phyloP scores from a whole-genome alignment of 441 rosid genomes.

The Erodium moschatum region DNA sequence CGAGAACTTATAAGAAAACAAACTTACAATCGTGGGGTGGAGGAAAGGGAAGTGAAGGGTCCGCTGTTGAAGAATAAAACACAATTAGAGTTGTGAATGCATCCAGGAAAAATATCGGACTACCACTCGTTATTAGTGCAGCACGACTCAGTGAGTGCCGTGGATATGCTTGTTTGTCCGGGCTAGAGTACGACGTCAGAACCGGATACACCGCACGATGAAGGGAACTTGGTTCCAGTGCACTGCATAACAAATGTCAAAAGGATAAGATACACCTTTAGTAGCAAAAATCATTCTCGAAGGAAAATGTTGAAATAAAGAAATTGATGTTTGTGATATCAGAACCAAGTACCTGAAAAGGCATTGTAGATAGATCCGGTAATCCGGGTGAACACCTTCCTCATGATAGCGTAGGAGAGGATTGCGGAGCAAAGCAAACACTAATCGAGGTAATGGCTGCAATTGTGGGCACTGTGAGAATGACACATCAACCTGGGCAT shows the following conservation, averaged over 20 bases:
- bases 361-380: constrained; percentile 84
- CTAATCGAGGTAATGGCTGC: constrained; percentile 69
- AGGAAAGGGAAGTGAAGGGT: constrained; percentile 77
- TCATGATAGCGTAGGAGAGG: constrained; percentile 90
- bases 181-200: constrained; percentile 62
- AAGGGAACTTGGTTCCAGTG: constrained; percentile 81
- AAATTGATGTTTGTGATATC: background rate
- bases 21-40: constrained; percentile 92
- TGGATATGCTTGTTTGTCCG: constrained; percentile 79
- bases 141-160: constrained; percentile 90
- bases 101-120: constrained; percentile 92
- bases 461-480: constrained; percentile 90
- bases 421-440: constrained; percentile 86
- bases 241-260: constrained; percentile 38
- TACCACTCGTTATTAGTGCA: constrained; percentile 80
- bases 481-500: constrained; percentile 64
- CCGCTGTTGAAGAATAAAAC: constrained; percentile 82
- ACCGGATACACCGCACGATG: constrained; percentile 79
- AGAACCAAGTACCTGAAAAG: constrained; percentile 67
- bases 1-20: background rate
- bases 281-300: background rate
- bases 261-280: background rate
- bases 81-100: constrained; percentile 81
- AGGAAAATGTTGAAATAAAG: background rate
- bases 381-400: constrained; percentile 98